phyloP scores from a whole-genome alignment of 176 grass and related monocot species.

The Ensete glaucum region DNA sequence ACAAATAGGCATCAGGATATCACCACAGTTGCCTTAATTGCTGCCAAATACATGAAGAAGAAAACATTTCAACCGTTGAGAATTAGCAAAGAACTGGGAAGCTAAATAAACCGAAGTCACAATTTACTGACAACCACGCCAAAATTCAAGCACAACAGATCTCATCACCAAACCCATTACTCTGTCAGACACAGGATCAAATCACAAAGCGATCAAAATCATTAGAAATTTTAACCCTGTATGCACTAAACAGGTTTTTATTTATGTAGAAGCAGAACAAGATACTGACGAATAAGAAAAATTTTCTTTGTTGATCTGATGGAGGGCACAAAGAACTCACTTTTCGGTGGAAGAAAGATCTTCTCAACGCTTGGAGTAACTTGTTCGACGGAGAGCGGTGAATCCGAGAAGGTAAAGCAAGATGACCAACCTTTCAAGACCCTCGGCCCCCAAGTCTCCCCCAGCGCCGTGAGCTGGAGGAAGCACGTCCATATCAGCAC shows the following conservation, averaged over 20 bases:
- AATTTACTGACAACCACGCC: no score
- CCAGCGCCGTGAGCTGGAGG: constrained; percentile 62
- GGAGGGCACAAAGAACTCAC: constrained; percentile 32
- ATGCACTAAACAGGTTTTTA: neutral
- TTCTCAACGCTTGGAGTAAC: constrained; percentile 29
- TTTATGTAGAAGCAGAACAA: constrained; percentile 5
- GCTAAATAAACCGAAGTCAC: no score
- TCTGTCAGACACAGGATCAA: neutral
- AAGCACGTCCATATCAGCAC: constrained; percentile 68
- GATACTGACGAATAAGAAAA: constrained; percentile 13
- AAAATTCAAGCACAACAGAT: no score
- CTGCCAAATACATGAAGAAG: no score
- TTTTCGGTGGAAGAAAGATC: constrained; percentile 46
- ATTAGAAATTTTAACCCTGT: no score
- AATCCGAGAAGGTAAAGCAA: constrained; percentile 42
- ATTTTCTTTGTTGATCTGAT: neutral
- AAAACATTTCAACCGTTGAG: no score
- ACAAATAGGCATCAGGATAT: no score
- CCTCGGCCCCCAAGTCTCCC: constrained; percentile 55
- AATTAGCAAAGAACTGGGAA: no score
- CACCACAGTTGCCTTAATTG: no score
- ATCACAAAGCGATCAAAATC: neutral
- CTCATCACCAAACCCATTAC: neutral
- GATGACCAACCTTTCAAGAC: constrained; percentile 75
- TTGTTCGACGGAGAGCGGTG: neutral